phyloP scores from a whole-genome alignment of 306 rosid genomes.

The Quercus cerris region DNA sequence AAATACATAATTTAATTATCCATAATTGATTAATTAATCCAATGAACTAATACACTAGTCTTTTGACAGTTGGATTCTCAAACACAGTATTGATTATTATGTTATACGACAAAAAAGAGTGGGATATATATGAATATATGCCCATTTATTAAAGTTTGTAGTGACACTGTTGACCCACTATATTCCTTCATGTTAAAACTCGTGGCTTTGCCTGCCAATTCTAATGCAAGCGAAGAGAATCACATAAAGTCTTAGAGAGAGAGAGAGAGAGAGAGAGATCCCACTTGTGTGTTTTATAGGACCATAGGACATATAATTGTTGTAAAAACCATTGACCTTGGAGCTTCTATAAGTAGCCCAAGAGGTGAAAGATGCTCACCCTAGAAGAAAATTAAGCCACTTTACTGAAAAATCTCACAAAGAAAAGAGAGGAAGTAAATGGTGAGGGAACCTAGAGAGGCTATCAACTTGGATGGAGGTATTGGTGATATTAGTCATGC shows the following conservation, averaged over 20 bases:
- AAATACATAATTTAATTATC: no score
- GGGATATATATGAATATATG: conserved; percentile 22
- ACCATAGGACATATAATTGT: background rate
- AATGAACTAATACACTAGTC: no score
- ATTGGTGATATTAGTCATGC: conserved; percentile 21
- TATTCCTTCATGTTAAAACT: conserved; percentile 15
- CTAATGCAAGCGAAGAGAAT: conserved; percentile 8
- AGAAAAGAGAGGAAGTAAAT: conserved; percentile 22
- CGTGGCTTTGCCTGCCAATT: conserved; percentile 26
- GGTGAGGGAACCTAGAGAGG: conserved; percentile 53
- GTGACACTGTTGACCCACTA: conserved; percentile 28
- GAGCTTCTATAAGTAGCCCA: conserved; percentile 29
- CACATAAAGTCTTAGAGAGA: background rate
- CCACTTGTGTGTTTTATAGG: conserved; percentile 11
- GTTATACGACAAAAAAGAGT: conserved; percentile 29
- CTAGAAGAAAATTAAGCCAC: background rate
- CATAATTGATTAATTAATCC: no score
- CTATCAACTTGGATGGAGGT: conserved; percentile 21
- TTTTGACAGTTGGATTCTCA: no score
- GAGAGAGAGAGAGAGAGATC: background rate
- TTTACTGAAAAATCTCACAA: background rate
- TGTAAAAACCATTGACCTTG: conserved; percentile 18
- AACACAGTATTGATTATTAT: no score
- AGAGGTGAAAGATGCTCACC: conserved; percentile 8
- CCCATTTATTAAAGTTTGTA: conserved; percentile 6